Evolutionary conservation across 441 rosid species (phyloP).

Genomic region (Erodium trifolium): DNA sequence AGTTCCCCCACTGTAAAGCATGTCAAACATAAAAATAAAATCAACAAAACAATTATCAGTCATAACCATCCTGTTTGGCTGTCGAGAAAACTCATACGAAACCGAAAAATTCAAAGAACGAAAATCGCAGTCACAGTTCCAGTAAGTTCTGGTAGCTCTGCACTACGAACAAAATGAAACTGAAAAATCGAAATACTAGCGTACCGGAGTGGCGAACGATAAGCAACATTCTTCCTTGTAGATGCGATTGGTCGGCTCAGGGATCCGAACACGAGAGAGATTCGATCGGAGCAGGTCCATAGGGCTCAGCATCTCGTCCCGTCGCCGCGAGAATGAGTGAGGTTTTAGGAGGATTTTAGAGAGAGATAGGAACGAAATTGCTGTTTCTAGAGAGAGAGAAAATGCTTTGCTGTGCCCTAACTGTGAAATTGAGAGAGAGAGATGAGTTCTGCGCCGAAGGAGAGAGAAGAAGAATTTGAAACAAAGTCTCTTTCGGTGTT

Average conservation of each 20-base stretch:
- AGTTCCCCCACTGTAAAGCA: neutral
- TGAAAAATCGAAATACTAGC: constrained; percentile 5
- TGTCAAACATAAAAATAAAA: neutral
- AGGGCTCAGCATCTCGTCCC: constrained; percentile 23
- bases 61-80: neutral
- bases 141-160: constrained; percentile 3
- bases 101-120: neutral
- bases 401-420: neutral
- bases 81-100: neutral
- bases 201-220: constrained; percentile 87
- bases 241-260: constrained; percentile 92
- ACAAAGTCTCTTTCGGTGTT: neutral
- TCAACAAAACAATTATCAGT: neutral
- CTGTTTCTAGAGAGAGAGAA: neutral
- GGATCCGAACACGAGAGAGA: constrained; percentile 93
- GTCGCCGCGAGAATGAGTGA: neutral
- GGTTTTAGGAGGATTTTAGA: neutral
- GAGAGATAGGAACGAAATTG: neutral
- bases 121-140: neutral
- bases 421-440: neutral
- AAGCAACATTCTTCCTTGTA: constrained; percentile 94
- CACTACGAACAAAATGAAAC: constrained; percentile 12
- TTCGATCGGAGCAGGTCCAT: constrained; percentile 89
- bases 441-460: neutral
- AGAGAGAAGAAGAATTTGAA: constrained; percentile 1